Base-by-base conservation (phyloP, 192 early-diverging fungal genomes). In the Rhizoclosmatium globosum region DNA sequence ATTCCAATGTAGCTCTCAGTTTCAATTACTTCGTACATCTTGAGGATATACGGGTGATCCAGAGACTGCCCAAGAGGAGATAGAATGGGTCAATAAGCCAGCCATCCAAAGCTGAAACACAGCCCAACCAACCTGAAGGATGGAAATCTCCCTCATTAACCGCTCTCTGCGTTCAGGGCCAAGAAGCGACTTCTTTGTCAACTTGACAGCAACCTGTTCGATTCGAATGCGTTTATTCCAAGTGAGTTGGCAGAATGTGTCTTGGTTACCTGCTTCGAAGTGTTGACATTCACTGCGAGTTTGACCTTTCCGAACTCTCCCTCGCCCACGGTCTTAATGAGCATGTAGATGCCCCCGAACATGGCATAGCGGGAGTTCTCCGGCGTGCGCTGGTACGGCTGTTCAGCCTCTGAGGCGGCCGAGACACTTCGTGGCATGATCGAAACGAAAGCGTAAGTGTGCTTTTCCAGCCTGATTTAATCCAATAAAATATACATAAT, bases 1-100 rank as follows among this genome's bases (percentile, higher is more conserved):
- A 99, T 97, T 48, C 98, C 98, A 84, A 99, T 97, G 80, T 98
- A 97, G 70, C 92, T 85, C 65, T 95, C 95, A 3, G 96, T 97
- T 83, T 99, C 98, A 78, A 99, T 95, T 13, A 98, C 95, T 81
- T 99, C 97, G 79, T 91, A 91, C 45, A 98, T 83, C 81, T 94
- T 92, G 44, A 99, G 95, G 75, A 99, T 97, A 81, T 94, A 92
- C 15, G 93, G 92, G 71, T 98, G 96, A 74, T 94, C 87, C 50
- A 97, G 93, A 3, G 92, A 89, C 94, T 98, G 87, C 46, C 71
- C 68, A 69, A 57, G 41, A 38, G 31, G 53, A 68, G 66, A 15
- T 4, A 3, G 19, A 3, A 65, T n/a, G 15, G 56, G 13, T 31
- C 31, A 31, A 31, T 31, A 31, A 31, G 31, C 31, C 31, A 31